Conservation (phyloP, 1,284 basidiomycete species). For the Rhodotorula sp. region DNA sequence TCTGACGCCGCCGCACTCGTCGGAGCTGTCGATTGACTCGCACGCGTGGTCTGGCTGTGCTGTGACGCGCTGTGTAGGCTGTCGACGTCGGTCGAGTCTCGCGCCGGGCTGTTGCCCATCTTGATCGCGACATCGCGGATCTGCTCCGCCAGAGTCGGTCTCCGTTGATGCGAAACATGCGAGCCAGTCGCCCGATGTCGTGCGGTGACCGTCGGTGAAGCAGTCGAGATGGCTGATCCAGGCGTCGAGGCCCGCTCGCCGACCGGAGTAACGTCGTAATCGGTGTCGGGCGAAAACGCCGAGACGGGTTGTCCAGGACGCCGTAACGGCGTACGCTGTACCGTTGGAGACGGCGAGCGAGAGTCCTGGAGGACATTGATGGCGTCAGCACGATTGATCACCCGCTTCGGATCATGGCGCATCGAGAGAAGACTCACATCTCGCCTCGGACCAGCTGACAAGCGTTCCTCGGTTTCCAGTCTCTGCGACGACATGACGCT, state of each 20-base stretch:
- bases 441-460: conserved; percentile 46
- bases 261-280: conserved; percentile 21
- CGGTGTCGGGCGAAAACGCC: conserved; percentile 10
- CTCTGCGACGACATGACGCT: conserved; percentile 13
- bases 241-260: background rate
- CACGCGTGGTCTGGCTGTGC: conserved; percentile 7
- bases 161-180: conserved; percentile 14
- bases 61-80: conserved; percentile 13
- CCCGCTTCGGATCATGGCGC: too few species aligned
- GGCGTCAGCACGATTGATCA: background rate
- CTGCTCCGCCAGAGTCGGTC: conserved; percentile 37
- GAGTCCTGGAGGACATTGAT: conserved; percentile 4
- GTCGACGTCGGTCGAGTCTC: conserved; percentile 20
- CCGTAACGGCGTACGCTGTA: conserved; percentile 9
- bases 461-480: conserved; percentile 74
- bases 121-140: conserved; percentile 23
- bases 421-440: background rate
- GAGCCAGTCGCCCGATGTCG: background rate
- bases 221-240: conserved; percentile 1
- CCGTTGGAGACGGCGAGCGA: conserved; percentile 7
- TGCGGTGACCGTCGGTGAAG: background rate
- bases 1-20: conserved; percentile 6
- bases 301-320: background rate
- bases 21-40: conserved; percentile 13
- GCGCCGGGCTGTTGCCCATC: conserved; percentile 19